Evolutionary conservation across 129 eudicot genomes (phyloP).

Genomic region (Solidago caesia): DNA sequence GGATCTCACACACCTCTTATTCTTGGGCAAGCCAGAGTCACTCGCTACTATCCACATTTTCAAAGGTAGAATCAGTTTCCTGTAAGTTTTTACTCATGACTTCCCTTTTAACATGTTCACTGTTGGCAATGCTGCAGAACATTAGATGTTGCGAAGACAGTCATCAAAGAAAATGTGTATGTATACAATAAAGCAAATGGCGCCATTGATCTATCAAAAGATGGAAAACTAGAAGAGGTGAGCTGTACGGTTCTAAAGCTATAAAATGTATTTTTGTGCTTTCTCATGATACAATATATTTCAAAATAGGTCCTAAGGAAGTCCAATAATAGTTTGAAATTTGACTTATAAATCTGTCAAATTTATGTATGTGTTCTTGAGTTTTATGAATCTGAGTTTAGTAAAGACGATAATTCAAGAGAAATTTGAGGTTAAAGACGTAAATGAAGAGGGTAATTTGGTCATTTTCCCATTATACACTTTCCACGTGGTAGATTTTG

Average conservation of each 20-base stretch:
- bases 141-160: slow-evolving; percentile 63
- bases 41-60: slow-evolving; percentile 77
- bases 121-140: slow-evolving; percentile 49
- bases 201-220: slow-evolving; percentile 59
- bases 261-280: slow-evolving; percentile 10
- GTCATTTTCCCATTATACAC: too few relatives aligned
- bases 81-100: background rate
- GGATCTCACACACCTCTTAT: slow-evolving; percentile 92
- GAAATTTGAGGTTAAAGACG: too few relatives aligned
- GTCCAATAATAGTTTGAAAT: too few relatives aligned
- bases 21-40: slow-evolving; percentile 85
- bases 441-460: too few relatives aligned
- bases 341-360: too few relatives aligned
- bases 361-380: too few relatives aligned
- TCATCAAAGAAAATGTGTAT: slow-evolving; percentile 65
- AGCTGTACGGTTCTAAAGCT: slow-evolving; percentile 31
- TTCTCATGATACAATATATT: background rate
- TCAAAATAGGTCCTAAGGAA: too few relatives aligned
- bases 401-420: too few relatives aligned
- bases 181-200: slow-evolving; percentile 65
- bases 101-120: slow-evolving; percentile 13
- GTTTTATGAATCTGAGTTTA: too few relatives aligned
- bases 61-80: slow-evolving; percentile 49
- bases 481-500: too few relatives aligned
- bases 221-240: slow-evolving; percentile 71